Percentiles rank a stretch among this genome's conserved stretches.
phyloP scores from a whole-genome alignment of 768 basidiomycete species.

The Podaxis pistillaris region DNA sequence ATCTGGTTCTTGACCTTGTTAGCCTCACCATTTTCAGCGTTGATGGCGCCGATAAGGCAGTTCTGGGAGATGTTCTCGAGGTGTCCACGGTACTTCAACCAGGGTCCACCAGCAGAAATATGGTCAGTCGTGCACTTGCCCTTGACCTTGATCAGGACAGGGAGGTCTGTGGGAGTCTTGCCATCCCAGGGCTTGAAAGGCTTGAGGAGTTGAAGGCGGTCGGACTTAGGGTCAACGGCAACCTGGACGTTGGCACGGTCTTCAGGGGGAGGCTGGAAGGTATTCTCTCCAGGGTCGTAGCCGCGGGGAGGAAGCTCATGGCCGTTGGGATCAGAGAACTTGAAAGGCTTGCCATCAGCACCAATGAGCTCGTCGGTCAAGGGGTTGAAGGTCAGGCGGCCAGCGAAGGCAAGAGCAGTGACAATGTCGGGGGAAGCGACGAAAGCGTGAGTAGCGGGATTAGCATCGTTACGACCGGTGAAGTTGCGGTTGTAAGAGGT shows the following conservation, averaged over 20 bases:
- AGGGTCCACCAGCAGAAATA: conserved; percentile 96
- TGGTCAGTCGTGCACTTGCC: conserved; percentile 99
- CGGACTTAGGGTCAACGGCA: conserved; percentile 78
- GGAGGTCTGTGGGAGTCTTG: conserved; percentile 84
- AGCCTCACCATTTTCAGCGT: conserved; percentile 91
- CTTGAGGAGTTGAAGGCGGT: conserved; percentile 87
- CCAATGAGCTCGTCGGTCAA: conserved; percentile 86
- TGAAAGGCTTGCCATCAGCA: conserved; percentile 94
- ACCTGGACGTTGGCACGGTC: conserved; percentile 85
- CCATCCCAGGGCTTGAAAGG: conserved; percentile 95
- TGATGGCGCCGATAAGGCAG: conserved; percentile 97
- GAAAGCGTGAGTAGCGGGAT: conserved; percentile 97
- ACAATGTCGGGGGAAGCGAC: conserved; percentile 94
- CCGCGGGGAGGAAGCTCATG: conserved; percentile 92
- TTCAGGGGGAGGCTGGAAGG: conserved; percentile 91
- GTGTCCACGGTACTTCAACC: conserved; percentile 99
- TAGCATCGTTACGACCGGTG: conserved; percentile 99
- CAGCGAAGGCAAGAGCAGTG: conserved; percentile 95
- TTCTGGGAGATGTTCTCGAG: conserved; percentile 98
- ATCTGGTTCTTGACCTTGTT: conserved; percentile 93
- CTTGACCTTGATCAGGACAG: conserved; percentile 95
- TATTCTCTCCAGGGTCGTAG: conserved; percentile 96
- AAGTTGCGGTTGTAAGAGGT: conserved; percentile 99
- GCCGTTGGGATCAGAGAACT: conserved; percentile 90
- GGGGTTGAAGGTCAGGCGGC: conserved; percentile 95